Conservation (phyloP, 2,329 filamentous ascomycete genomes). For the Lasiodiplodia hormozganensis region DNA sequence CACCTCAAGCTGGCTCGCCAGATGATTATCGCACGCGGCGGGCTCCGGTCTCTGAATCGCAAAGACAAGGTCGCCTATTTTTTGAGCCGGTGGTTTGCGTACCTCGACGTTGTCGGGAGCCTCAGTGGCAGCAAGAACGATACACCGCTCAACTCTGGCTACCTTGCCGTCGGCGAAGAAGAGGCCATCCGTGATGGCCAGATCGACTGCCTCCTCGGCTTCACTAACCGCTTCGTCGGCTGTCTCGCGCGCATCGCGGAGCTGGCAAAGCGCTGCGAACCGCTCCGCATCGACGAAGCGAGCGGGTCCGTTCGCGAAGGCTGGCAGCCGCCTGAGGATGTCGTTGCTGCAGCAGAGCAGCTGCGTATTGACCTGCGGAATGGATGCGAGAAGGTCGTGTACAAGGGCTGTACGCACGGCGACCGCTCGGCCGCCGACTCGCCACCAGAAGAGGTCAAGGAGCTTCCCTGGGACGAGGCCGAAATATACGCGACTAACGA, state of each 20-base stretch:
- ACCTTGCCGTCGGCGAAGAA: constrained; percentile 44
- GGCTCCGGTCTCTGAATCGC: constrained; percentile 58
- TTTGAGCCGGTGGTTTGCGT: constrained; percentile 81
- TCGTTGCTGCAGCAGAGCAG: constrained; percentile 63
- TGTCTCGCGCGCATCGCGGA: constrained; percentile 76
- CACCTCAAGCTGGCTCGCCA: constrained; percentile 78
- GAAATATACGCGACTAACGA: constrained; percentile 29
- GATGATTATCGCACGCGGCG: constrained; percentile 72
- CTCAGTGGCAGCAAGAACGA: constrained; percentile 65
- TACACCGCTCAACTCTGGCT: constrained; percentile 49
- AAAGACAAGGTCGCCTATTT: constrained; percentile 72
- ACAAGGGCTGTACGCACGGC: constrained; percentile 46
- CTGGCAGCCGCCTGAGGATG: constrained; percentile 65
- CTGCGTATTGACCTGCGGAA: constrained; percentile 68
- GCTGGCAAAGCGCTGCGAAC: constrained; percentile 72
- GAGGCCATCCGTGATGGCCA: constrained; percentile 61
- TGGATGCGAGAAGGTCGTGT: constrained; percentile 52
- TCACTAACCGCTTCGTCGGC: constrained; percentile 74
- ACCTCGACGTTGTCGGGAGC: constrained; percentile 79
- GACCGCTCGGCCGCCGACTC: constrained; percentile 46
- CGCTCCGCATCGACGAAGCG: constrained; percentile 62
- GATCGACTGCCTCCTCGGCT: constrained; percentile 83
- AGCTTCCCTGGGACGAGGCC: constrained; percentile 61
- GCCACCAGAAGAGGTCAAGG: constrained; percentile 34
- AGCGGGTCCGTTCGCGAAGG: constrained; percentile 56